These are phyloP conservation scores for Pharus latifolius DNA, from an alignment of 176 grass and related monocot species.

Conservation along the genomic window DNA sequence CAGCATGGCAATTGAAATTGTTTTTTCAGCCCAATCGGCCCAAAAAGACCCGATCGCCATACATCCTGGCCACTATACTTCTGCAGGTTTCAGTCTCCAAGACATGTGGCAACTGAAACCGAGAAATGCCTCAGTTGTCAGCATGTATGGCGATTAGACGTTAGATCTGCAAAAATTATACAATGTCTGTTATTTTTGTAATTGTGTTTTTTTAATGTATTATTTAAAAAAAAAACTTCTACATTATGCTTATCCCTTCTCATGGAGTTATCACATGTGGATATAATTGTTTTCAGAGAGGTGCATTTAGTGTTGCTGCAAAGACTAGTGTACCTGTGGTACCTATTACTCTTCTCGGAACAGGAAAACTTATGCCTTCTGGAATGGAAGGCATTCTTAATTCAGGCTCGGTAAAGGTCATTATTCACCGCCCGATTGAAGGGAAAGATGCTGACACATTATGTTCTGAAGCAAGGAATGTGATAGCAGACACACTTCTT, in stretches of 20 bases:
- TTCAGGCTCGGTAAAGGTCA: slow-evolving; percentile 71
- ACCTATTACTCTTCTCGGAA: slow-evolving; percentile 82
- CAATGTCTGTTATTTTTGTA: too few species aligned
- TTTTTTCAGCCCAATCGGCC: too few species aligned
- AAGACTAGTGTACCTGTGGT: slow-evolving; percentile 78
- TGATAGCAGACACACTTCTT: slow-evolving; percentile 60
- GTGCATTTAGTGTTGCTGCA: slow-evolving; percentile 83
- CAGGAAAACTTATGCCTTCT: slow-evolving; percentile 80
- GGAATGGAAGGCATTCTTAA: slow-evolving; percentile 78
- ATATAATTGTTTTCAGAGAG: slow-evolving; percentile 47
- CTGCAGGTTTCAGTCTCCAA: too few species aligned
- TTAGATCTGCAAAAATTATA: too few species aligned
- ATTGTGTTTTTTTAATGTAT: too few species aligned
- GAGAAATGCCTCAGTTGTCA: too few species aligned
- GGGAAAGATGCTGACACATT: slow-evolving; percentile 54
- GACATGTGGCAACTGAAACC: too few species aligned
- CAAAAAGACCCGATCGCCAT: too few species aligned
- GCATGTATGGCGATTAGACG: too few species aligned
- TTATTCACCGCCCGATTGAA: slow-evolving; percentile 66
- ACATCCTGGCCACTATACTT: too few species aligned
- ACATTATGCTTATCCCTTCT: not conserved
- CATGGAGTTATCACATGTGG: not conserved
- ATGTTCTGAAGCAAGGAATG: slow-evolving; percentile 52
- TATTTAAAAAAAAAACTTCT: too few species aligned
- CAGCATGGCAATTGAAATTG: too few species aligned